Percentiles rank a stretch among this genome's conserved stretches.
Evolutionary conservation across 768 basidiomycete genomes (phyloP).

Genomic region (Mycena venus): DNA sequence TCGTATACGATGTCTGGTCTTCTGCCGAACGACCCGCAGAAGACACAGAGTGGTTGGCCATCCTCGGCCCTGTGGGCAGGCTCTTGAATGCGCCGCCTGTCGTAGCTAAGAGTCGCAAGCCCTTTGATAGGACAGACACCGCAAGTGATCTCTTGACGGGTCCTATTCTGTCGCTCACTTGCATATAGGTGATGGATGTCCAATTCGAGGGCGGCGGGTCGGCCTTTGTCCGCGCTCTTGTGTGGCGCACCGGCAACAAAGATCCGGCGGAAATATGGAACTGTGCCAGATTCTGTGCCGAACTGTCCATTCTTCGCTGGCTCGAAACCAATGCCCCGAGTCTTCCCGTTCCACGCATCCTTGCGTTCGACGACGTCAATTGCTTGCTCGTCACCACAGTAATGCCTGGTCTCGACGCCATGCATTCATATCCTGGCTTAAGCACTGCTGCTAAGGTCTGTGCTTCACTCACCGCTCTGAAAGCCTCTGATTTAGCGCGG

Average conservation of each 20-base stretch:
- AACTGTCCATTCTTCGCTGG: slow-evolving; percentile 13
- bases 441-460: not conserved
- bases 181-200: slow-evolving; percentile 19
- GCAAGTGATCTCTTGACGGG: not conserved
- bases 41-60: not conserved
- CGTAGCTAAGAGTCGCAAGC: not conserved
- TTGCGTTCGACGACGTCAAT: slow-evolving; percentile 9
- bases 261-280: not conserved
- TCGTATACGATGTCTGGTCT: slow-evolving; percentile 4
- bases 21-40: not conserved
- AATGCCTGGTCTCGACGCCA: slow-evolving; percentile 4
- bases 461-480: not conserved
- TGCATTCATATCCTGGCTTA: slow-evolving; percentile 7
- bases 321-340: slow-evolving; percentile 1
- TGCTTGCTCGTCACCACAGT: slow-evolving; percentile 1
- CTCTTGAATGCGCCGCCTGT: not conserved
- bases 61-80: not conserved
- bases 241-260: not conserved
- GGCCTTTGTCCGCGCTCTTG: slow-evolving; percentile 1
- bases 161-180: not conserved
- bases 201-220: not conserved
- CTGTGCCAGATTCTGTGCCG: not conserved
- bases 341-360: slow-evolving; percentile 6
- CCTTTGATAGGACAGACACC: not conserved
- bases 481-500: not conserved